phyloP scores from a whole-genome alignment of 2,329 filamentous ascomycete genomes.

The Paradendryphiella salina region DNA sequence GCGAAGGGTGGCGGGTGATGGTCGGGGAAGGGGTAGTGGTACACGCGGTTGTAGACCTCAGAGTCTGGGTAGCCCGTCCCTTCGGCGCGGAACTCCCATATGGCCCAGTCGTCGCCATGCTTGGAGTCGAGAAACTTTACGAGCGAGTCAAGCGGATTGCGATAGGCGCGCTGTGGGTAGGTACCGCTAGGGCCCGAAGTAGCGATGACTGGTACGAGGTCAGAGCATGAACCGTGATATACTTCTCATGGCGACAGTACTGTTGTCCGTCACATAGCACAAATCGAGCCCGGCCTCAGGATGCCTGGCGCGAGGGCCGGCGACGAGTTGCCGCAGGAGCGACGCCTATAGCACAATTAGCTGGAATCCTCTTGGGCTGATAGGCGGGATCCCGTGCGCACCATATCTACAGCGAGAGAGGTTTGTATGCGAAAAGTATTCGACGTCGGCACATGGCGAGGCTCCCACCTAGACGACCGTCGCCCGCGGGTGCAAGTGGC shows the following conservation, averaged over 20 bases:
- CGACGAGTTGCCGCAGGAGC: conserved; percentile 86
- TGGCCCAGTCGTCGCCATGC: conserved; percentile 80
- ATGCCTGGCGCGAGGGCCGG: conserved; percentile 80
- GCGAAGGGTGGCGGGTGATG: conserved; percentile 95
- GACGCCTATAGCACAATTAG: conserved; percentile 34
- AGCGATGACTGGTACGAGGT: conserved; percentile 55
- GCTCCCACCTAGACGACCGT: conserved; percentile 1
- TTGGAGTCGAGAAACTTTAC: conserved; percentile 85
- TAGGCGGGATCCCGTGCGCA: neutral
- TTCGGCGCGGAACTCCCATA: conserved; percentile 97
- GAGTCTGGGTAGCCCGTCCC: conserved; percentile 93
- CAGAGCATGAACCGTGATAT: conserved; percentile 38
- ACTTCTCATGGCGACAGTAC: conserved; percentile 49
- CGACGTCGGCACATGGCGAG: conserved; percentile 6
- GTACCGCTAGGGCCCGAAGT: conserved; percentile 89
- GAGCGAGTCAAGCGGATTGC: conserved; percentile 85
- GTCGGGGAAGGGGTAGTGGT: conserved; percentile 95
- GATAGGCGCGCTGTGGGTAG: conserved; percentile 89
- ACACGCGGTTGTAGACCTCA: conserved; percentile 80
- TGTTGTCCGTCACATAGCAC: conserved; percentile 90
- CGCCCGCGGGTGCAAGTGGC: neutral
- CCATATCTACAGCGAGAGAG: conserved; percentile 3
- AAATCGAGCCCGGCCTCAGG: conserved; percentile 87
- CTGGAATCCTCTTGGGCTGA: neutral
- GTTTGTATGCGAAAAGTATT: neutral